Percentiles rank a stretch among this genome's conserved stretches.
phyloP scores from a whole-genome alignment of 176 grass and related monocot species.

The Microstegium vimineum region DNA sequence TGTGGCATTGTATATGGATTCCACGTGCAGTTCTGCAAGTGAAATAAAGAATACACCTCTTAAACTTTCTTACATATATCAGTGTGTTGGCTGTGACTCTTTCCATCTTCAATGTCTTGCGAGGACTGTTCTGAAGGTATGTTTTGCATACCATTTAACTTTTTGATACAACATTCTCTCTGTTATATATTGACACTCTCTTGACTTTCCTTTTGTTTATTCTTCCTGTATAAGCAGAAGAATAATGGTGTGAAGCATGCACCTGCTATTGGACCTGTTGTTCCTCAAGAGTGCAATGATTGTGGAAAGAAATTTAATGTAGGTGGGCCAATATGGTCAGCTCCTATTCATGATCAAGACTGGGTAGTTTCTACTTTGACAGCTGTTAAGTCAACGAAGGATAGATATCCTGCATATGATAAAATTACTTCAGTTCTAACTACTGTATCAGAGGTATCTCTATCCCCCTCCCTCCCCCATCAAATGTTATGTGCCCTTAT shows the following conservation, averaged over 20 bases:
- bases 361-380: conserved; percentile 80
- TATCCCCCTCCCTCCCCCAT: background rate
- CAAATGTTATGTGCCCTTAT: background rate
- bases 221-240: conserved; percentile 31
- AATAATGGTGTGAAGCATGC: conserved; percentile 78
- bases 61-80: conserved; percentile 96
- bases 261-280: conserved; percentile 83
- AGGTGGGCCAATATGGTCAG: conserved; percentile 94
- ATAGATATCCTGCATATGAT: conserved; percentile 81
- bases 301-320: conserved; percentile 92
- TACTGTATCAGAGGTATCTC: conserved; percentile 72
- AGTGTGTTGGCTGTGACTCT: conserved; percentile 90
- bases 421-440: conserved; percentile 83
- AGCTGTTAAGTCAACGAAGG: conserved; percentile 58
- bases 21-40: conserved; percentile 67
- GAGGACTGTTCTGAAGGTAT: conserved; percentile 74
- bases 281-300: conserved; percentile 80
- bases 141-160: background rate
- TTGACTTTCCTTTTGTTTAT: conserved; percentile 30
- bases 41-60: conserved; percentile 93
- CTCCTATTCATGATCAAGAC: conserved; percentile 93
- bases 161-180: background rate
- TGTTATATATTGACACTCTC: background rate
- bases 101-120: conserved; percentile 88
- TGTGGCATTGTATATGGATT: background rate